Evolutionary conservation across 1,139 yeast species (phyloP), one percentile per base, ranked within the genome.

Genomic region (Arxiozyma bovina): DNA sequence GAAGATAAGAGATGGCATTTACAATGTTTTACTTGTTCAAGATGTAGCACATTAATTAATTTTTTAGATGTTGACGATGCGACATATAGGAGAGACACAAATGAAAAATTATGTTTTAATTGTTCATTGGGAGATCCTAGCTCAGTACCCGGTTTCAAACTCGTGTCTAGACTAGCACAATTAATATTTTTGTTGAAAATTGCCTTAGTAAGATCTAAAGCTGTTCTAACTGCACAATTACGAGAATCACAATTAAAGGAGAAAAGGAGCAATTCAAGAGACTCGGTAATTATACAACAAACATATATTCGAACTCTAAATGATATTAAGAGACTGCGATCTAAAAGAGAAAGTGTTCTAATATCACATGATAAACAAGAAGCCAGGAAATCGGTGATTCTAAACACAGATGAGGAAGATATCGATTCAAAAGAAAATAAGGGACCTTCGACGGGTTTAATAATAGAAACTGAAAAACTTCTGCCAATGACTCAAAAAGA

Each of bases 1-100:
- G 79, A 78, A 5, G 81, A 81, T 49, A 73, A 76, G 53, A 79
- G 96, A 62, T 93, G 97, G 97, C 99, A 93, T 66, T 58, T 75
- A 20, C 75, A 78, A 48, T 93, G 99, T 70, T 77, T 90, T 56
- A 65, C 67, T 9, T 91, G 98, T 64, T 67, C 79, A 0, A 69
- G 65, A 11, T 87, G 95, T 65, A 65, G 69, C 3, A 74, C 75
- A 44, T 57, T 58, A 1, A 71, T 81, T 18, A 66, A 69, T 20
- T 71, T 72, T 9, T 61, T 59, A 45, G 74, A 71, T 50, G 59
- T 77, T n/a, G 65, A 69, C 15, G 81, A 78, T 55, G 74, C 81
- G 2, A 68, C 78, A 5, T 77, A 76, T 63, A 73, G 74, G 51
- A 60, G 66, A 3, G 67, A 71, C 0, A 68, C 65, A 2, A 73